Evolutionary conservation across 192 early-diverging fungal genomes (phyloP), one percentile per base, ranked within the genome.

Genomic region (Phycomyces nitens): DNA sequence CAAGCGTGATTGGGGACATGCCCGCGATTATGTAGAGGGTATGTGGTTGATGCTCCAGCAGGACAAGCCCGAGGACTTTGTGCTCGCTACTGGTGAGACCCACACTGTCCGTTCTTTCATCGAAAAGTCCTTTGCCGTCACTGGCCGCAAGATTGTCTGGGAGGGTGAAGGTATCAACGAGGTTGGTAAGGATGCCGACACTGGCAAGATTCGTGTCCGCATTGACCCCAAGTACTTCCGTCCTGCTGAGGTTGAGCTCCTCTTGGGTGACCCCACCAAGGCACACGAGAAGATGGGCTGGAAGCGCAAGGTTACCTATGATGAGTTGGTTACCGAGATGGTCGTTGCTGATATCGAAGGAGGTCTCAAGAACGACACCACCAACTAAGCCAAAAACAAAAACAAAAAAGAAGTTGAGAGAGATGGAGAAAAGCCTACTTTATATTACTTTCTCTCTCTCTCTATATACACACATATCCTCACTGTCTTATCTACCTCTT

Each of bases 1-100:
- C 51, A 88, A 87, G 73, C 80, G 89, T 75, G 89, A 91, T 76
- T 91, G 89, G 89, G 89, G 89, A 58, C 89, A 91, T 56, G 89
- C 89, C 26, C 78, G 83, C 47, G 89, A 91, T 62, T 91, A 91
- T 72, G 77, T 75, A 55, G 80, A 89, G 75, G 89, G 89, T 39
- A 91, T 90, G 89, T 90, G 88, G 88, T 69, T 84, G 41, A 91
- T 91, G 87, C 75, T 91, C 34, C 89, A 90, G 72, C 88, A 91
- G 73, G 86, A 89, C 5, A 15, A 66, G 8, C 80, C 87, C 16
- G 82, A 89, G 8, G 89, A 91, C 67, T 91, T 81, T 74, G 88
- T 91, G 6, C 75, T 91, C 50, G 87, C 89, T 14, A 90, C 89
- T 7, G 88, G 88, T 53, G 89, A 91, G 72, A 91, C 89, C 50